A percentile compares a stretch with the other conserved stretches of the same genome.
Evolutionary conservation across 441 rosid species (phyloP).

Genomic region (Populus hybrid): DNA sequence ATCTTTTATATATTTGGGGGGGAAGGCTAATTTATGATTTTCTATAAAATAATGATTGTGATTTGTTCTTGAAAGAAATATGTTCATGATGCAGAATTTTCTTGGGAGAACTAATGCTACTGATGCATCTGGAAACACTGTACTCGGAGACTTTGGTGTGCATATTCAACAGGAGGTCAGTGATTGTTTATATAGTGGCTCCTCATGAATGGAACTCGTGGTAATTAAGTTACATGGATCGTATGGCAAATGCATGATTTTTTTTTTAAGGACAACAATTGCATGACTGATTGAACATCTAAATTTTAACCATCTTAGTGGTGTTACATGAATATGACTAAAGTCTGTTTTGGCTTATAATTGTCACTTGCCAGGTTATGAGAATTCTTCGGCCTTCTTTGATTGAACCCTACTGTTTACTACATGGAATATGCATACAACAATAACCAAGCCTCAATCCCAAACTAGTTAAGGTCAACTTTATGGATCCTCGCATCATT

Average conservation of each 20-base stretch:
- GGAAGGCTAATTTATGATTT: neutral
- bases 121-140: constrained; percentile 90
- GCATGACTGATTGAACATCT: neutral
- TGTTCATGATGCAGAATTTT: constrained; percentile 52
- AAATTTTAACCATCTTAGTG: neutral
- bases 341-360: neutral
- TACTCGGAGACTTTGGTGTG: constrained; percentile 85
- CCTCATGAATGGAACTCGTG: neutral
- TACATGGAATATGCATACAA: neutral
- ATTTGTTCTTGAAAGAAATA: neutral
- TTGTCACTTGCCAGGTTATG: neutral
- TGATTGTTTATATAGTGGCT: constrained; percentile 13
- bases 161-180: constrained; percentile 94
- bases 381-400: neutral
- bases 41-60: neutral
- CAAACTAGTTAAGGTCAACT: neutral
- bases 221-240: neutral
- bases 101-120: constrained; percentile 81
- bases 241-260: neutral
- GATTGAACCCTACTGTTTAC: neutral
- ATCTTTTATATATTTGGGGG: neutral
- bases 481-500: neutral
- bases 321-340: neutral
- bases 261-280: neutral
- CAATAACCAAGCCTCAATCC: neutral